phyloP scores from a whole-genome alignment of 116 monocot genomes.

The Posidonia oceanica region DNA sequence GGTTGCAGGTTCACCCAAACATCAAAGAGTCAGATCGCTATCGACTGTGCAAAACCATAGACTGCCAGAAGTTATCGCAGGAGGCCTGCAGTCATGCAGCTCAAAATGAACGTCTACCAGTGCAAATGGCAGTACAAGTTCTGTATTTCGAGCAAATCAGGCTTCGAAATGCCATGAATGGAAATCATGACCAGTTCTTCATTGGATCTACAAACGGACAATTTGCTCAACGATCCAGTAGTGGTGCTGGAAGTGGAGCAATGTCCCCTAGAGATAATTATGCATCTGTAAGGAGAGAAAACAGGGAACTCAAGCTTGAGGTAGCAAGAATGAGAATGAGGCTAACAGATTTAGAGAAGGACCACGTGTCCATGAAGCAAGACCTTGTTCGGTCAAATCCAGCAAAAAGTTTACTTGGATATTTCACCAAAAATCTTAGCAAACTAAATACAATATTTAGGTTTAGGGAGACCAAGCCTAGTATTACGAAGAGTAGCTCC shows the following conservation, averaged over 20 bases:
- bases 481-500: conserved; percentile 13
- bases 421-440: conserved; percentile 52
- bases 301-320: conserved; percentile 88
- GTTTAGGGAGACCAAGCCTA: conserved; percentile 27
- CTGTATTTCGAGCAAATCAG: conserved; percentile 74
- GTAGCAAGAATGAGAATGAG: conserved; percentile 90
- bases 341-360: conserved; percentile 86
- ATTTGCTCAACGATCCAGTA: conserved; percentile 15
- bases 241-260: conserved; percentile 60
- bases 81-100: conserved; percentile 96
- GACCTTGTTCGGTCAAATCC: conserved; percentile 71
- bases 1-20: conserved; percentile 80
- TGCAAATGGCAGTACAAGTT: conserved; percentile 74
- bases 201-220: conserved; percentile 23
- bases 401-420: conserved; percentile 43
- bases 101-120: conserved; percentile 82
- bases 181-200: conserved; percentile 58
- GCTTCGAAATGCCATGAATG: conserved; percentile 66
- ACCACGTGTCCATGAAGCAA: conserved; percentile 82
- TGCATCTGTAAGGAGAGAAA: conserved; percentile 79
- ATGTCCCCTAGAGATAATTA: conserved; percentile 86
- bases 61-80: conserved; percentile 79
- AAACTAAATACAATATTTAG: conserved; percentile 44
- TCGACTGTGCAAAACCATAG: conserved; percentile 88
- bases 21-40: conserved; percentile 79